Evolutionary conservation across 202 grass and related monocot genomes (phyloP), one percentile per base, ranked within the genome.

Genomic region (Schoenoplectus tabernaemontani): DNA sequence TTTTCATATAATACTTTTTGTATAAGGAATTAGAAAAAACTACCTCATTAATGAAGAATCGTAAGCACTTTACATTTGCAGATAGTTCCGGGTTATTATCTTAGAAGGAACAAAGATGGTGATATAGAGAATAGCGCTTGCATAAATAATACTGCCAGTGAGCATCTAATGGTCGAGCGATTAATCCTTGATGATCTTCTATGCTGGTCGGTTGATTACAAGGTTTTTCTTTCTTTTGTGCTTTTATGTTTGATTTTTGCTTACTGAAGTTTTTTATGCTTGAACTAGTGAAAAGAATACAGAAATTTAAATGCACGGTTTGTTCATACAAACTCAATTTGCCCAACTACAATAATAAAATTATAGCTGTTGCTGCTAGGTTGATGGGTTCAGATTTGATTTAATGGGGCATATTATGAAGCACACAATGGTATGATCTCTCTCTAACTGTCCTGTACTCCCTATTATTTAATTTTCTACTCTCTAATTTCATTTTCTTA

Each of bases 331-430:
- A 12, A 6, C 44, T 30, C 44, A 33, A n/a, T 73, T 28, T 12
- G 2, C 5, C 43, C 68, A 48, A 50, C 39, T 4, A 26, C 57
- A 63, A 83, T 17, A 58, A 88, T 81, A 75, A 44, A 41, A 54
- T 39, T 17, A 58, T 59, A 44, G 64, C 85, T 54, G 32, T 77
- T 90, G 12, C 57, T 81, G 38, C 26, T 83, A 97, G 93, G 82
- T 97, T 93, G 90, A 97, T 2, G 93, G 93, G 9, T 97, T 97
- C 84, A 90, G 93, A 79, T 97, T 91, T 85, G 91, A 97, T 88
- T 89, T 97, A 60, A 97, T 97, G 93, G 93, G 93, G 59, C 93
- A 97, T 82, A 89, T 97, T 69, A 93, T 97, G 93, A 97, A 91
- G 85, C 75, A 7, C 19, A 97, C 93, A 39, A 93, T 97, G 87